phyloP scores from a whole-genome alignment of 768 basidiomycete species.

The Serpula lacrymans region DNA sequence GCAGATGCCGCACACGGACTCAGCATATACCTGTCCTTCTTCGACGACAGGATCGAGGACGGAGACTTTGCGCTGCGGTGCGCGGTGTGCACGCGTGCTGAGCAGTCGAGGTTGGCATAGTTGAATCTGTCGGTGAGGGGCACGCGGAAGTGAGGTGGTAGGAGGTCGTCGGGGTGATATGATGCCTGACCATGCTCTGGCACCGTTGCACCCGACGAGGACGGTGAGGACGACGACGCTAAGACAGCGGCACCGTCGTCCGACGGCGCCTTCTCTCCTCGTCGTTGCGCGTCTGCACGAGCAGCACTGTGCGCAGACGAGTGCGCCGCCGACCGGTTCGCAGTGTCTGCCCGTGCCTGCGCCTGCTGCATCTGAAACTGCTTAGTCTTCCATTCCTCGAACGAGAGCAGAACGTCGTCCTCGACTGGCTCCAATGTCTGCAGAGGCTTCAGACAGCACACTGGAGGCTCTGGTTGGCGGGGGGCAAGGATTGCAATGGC shows the following conservation, averaged over 20 bases:
- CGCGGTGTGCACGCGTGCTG: constrained; percentile 83
- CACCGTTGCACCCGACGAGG: constrained; percentile 13
- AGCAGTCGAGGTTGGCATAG: constrained; percentile 91
- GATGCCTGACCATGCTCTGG: constrained; percentile 11
- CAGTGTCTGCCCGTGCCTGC: constrained; percentile 18
- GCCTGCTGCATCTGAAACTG: constrained; percentile 40
- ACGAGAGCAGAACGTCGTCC: constrained; percentile 69
- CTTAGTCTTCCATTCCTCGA: constrained; percentile 86
- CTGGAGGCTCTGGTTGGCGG: constrained; percentile 46
- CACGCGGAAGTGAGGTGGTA: constrained; percentile 64
- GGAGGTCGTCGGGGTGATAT: constrained; percentile 24
- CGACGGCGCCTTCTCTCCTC: not conserved
- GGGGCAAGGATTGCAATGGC: constrained; percentile 49
- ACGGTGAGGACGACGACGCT: constrained; percentile 8
- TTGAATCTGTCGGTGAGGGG: constrained; percentile 89
- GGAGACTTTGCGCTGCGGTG: constrained; percentile 81
- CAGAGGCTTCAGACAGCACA: constrained; percentile 66
- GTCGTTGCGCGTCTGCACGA: constrained; percentile 7
- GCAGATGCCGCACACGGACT: constrained; percentile 71
- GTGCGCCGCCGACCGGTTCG: constrained; percentile 16
- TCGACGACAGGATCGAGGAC: constrained; percentile 79
- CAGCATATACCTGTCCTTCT: constrained; percentile 95
- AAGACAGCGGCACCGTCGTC: constrained; percentile 8
- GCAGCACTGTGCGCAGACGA: constrained; percentile 6
- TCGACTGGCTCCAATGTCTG: constrained; percentile 36